Conservation (phyloP, 805 yeast genomes). For the Saccharomycopsis selenospora region DNA sequence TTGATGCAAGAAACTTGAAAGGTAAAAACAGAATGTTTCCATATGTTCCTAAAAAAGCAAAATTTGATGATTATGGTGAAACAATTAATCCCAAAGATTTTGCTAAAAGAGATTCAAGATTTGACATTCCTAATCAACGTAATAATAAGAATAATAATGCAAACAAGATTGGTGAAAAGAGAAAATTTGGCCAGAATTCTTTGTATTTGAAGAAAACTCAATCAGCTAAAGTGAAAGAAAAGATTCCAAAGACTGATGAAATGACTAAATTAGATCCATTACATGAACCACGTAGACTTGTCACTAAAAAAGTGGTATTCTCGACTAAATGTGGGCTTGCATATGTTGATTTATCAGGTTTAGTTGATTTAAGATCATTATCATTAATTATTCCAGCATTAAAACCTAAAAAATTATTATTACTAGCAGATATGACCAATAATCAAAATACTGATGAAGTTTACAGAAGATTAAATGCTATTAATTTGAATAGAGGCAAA, state of each 20-base stretch:
- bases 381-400: conserved; percentile 69
- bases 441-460: conserved; percentile 18
- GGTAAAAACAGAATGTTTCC: conserved; percentile 71
- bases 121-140: conserved; percentile 3
- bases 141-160: neutral
- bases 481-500: conserved; percentile 20
- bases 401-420: conserved; percentile 66
- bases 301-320: conserved; percentile 30
- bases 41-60: conserved; percentile 46
- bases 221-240: conserved; percentile 10
- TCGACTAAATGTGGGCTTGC: conserved; percentile 62
- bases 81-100: conserved; percentile 61
- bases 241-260: conserved; percentile 42
- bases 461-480: conserved; percentile 22
- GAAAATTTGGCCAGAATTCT: conserved; percentile 18
- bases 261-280: conserved; percentile 43
- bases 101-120: conserved; percentile 37
- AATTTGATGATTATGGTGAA: conserved; percentile 85
- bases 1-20: conserved; percentile 30
- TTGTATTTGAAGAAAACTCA: conserved; percentile 4
- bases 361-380: conserved; percentile 77
- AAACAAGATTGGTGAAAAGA: conserved; percentile 17
- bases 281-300: conserved; percentile 44
- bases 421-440: conserved; percentile 41
- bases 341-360: conserved; percentile 74